Conservation (phyloP, 768 basidiomycete genomes). For the Suillus alpinus region DNA sequence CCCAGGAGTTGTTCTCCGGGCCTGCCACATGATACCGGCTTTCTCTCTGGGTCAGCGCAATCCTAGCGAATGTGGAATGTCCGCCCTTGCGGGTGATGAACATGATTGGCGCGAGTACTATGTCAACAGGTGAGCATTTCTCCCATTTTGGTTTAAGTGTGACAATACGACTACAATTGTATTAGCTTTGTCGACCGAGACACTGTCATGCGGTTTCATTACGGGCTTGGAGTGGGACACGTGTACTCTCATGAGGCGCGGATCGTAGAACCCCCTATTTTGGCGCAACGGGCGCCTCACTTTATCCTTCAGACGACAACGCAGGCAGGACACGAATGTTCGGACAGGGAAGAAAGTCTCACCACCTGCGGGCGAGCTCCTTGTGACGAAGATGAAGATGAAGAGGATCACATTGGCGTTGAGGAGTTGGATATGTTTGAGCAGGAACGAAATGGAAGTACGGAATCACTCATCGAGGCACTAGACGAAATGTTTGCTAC, state of each 20-base stretch:
- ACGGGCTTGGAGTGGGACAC: constrained; percentile 3
- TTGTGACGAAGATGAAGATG: not conserved
- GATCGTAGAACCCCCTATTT: too few relatives aligned
- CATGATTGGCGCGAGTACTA: not conserved
- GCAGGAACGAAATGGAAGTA: not conserved
- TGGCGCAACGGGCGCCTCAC: too few relatives aligned
- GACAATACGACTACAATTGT: too few relatives aligned
- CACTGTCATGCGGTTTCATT: constrained; percentile 1
- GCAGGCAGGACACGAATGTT: too few relatives aligned
- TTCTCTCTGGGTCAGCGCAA: not conserved
- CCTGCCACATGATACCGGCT: not conserved
- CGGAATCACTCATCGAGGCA: not conserved
- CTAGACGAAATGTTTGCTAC: not conserved
- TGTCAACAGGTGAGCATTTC: not conserved
- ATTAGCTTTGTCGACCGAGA: constrained; percentile 5
- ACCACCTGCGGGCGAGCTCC: too few relatives aligned
- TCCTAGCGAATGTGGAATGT: not conserved
- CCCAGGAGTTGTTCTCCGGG: not conserved
- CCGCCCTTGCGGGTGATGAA: not conserved
- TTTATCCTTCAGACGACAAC: too few relatives aligned
- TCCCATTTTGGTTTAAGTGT: not conserved
- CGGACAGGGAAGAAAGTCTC: too few relatives aligned
- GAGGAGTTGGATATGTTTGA: not conserved
- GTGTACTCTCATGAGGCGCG: not conserved
- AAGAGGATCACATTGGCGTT: not conserved